Evolutionary conservation across 495 filamentous ascomycete species (phyloP).

Genomic region (Xylaria longipes): DNA sequence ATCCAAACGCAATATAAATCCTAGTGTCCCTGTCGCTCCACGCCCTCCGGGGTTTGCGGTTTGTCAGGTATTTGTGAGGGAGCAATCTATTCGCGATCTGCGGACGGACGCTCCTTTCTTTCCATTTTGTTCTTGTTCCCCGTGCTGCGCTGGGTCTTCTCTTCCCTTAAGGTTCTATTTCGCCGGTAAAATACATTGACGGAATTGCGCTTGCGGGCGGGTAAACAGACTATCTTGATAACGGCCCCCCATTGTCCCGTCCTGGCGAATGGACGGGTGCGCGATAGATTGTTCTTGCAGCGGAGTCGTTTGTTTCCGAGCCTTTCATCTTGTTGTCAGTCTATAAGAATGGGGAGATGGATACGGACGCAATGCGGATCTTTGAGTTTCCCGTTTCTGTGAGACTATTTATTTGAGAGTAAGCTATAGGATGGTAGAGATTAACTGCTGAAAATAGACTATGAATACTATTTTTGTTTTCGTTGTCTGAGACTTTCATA

Average conservation of each 20-base stretch:
- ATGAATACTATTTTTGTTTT: not conserved
- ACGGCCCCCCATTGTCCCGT: slow-evolving; percentile 9
- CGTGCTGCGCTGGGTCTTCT: not conserved
- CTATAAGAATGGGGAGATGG: not conserved
- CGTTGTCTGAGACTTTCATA: not conserved
- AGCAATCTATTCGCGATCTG: slow-evolving; percentile 19
- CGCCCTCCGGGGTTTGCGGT: not conserved
- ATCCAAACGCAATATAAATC: not conserved
- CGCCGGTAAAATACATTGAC: slow-evolving; percentile 17
- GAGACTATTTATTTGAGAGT: not conserved
- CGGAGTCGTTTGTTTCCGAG: slow-evolving; percentile 21
- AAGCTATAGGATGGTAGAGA: not conserved
- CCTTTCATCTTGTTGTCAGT: slow-evolving; percentile 2
- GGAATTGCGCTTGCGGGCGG: slow-evolving; percentile 9
- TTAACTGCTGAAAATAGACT: not conserved
- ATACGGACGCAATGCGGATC: not conserved
- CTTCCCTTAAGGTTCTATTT: not conserved
- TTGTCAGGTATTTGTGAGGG: slow-evolving; percentile 1
- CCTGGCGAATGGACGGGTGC: slow-evolving; percentile 5
- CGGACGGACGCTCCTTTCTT: not conserved
- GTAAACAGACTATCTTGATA: slow-evolving; percentile 11
- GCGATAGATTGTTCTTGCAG: slow-evolving; percentile 22
- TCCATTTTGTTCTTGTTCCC: not conserved
- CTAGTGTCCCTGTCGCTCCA: not conserved
- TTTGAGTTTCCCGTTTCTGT: not conserved